Evolutionary conservation across 768 basidiomycete genomes (phyloP), one percentile per base, ranked within the genome.

Genomic region (Naganishia kalamii): DNA sequence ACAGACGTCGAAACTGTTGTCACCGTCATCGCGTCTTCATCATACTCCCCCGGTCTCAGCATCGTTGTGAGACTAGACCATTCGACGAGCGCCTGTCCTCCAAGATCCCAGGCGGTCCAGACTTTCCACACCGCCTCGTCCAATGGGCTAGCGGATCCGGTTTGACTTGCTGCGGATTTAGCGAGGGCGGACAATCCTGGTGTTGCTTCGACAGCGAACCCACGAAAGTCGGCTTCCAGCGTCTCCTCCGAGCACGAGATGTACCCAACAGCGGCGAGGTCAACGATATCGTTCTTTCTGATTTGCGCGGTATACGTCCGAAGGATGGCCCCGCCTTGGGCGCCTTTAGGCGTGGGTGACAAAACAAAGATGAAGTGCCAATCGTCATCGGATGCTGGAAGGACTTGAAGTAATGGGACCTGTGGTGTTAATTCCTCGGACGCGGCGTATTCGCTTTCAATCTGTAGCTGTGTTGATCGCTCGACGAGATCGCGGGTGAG

Each of bases 241-340:
- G 69, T 67, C 80, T 81, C 65, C 85, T 60, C 17, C 3, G 77
- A 71, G 35, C 69, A 68, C 0, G 60, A 6, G 25, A 70, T 32
- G 15, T 62, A 68, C 43, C 32, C 69, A 65, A 27, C 73, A 68
- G 17, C 69, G 21, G 30, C n/a, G 69, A 44, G 44, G 41, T 13
- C 50, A 10, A 10, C 71, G 48, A 44, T 75, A 70, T 60, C 60
- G 52, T 33, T 60, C 23, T 62, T 44, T 4, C 65, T 57, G 12
- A 43, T 60, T 12, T 66, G 29, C 19, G 67, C 68, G 19, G 70
- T 63, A 66, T 72, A 72, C 29, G 93, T 78, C 60, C 85, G 85
- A 81, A 94, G 94, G 74, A 82, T 83, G n/a, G 91, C 92, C 29
- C 89, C 90, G 8, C 85, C 85, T 19, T 82, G 79, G 4, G 86